phyloP scores from a whole-genome alignment of 495 filamentous ascomycete genomes.

The Astrothelium macrocarpum region DNA sequence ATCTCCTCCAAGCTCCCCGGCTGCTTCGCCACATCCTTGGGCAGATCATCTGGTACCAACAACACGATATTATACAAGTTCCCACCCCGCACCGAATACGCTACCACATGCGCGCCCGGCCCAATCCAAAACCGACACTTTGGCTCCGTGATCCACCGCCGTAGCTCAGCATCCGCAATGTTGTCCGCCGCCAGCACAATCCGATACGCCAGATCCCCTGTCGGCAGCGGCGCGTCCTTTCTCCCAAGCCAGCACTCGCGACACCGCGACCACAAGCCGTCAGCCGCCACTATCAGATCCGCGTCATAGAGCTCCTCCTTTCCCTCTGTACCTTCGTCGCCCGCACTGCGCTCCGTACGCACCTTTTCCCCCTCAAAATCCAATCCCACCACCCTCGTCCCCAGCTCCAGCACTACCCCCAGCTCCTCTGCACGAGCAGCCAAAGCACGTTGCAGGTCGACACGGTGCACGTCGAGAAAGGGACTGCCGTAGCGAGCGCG shows the following conservation, averaged over 20 bases:
- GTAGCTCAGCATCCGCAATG: conserved; percentile 42
- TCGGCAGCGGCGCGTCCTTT: conserved; percentile 36
- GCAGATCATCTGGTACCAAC: conserved; percentile 59
- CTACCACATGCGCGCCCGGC: conserved; percentile 53
- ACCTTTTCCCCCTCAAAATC: conserved; percentile 21
- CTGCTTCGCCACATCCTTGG: conserved; percentile 43
- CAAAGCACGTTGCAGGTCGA: conserved; percentile 26
- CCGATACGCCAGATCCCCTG: conserved; percentile 60
- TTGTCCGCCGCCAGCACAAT: conserved; percentile 48
- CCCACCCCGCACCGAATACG: conserved; percentile 53
- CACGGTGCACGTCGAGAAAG: conserved; percentile 29
- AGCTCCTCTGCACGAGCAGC: conserved; percentile 22
- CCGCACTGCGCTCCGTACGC: conserved; percentile 7
- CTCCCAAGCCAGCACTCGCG: conserved; percentile 22
- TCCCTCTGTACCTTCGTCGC: background rate
- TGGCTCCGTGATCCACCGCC: conserved; percentile 40
- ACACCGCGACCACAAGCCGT: conserved; percentile 32
- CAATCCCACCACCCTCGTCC: conserved; percentile 20
- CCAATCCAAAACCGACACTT: conserved; percentile 66
- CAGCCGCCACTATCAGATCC: conserved; percentile 33
- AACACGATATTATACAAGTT: conserved; percentile 60
- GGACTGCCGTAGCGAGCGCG: conserved; percentile 24
- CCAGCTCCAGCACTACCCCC: conserved; percentile 19
- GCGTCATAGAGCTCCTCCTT: conserved; percentile 21
- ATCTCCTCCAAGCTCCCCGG: conserved; percentile 57